Base-by-base conservation (phyloP, 257 asterid genomes). In the Solanum etuberosum region DNA sequence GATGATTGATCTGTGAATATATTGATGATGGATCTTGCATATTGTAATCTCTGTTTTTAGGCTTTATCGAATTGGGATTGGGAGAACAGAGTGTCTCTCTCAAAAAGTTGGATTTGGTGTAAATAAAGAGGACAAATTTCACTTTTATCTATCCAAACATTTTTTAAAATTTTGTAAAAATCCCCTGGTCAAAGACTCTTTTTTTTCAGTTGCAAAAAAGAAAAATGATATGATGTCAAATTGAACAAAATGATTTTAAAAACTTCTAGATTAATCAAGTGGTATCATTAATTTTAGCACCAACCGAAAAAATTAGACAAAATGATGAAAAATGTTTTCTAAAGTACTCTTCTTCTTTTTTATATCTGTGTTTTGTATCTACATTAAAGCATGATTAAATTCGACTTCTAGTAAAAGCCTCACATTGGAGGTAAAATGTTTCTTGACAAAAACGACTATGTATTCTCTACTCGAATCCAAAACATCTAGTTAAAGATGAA, bases 21-120 rank as follows among this genome's bases (percentile, higher is more conserved):
- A 94, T 65, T 16, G 96, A 86, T 14, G 97, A 86, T 23, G 91
- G 91, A 72, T 95, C 92, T 87, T 94, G 96, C 97, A 94, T 96
- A 82, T 82, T 46, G 38, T 59, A 1, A 23, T 20, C 63, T 54
- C 63, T 51, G n/a, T 8, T 73, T 51, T 20, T 21, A 37, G 82
- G 82, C 31, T 73, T 73, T 71, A 71, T 71, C 42, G 42, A 70
- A 68, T 71, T 72, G 27, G 81, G 10, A 70, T 70, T 34, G 29
- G 0, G 51, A 38, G 6, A 12, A 76, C 13, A 74, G 57, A 6
- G 34, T 23, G 84, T 46, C 70, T 81, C 51, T 82, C 86, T 85
- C 86, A 70, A 85, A 85, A 18, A 12, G 59, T 76, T 38, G 59
- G 57, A 76, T n/a, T 76, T 76, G 83, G 14, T 6, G 83, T 38